Evolutionary conservation across 129 eudicot species (phyloP), one percentile per base, ranked within the genome.

Genomic region (Flaveria ramosissima): DNA sequence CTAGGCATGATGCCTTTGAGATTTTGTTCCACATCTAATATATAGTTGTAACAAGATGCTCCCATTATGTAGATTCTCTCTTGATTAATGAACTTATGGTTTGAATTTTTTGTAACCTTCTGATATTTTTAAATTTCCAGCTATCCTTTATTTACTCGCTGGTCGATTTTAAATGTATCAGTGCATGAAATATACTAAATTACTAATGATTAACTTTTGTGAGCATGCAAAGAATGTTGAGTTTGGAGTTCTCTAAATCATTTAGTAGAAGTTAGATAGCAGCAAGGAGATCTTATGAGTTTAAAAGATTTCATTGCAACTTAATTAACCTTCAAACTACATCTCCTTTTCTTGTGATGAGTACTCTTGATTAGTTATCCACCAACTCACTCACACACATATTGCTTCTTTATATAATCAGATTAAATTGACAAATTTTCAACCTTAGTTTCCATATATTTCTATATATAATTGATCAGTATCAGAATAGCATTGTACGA

Each of bases 1-100:
- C 89, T 61, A 13, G 59, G 83, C 50, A 84, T 81, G 75, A 87
- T 84, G 75, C 88, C 80, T 79, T 79, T 56, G 70, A 84, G 73
- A 45, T 81, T 77, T 80, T 53, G 79, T 30, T 83, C 43, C 84
- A 57, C 77, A 57, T 81, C 56, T 80, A 50, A 53, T 50, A 50
- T 50, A 14, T 52, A 64, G 83, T 51, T 72, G 79, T 65, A 45
- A 61, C 13, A 15, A 39, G 27, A 73, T 73, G 74, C 61, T 73
- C 70, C 74, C 62, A 42, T 79, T 47, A 10, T 68, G 56, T 43
- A 65, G 75, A 80, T 80, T 55, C 83, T 66, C 69, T 80, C 43
- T 71, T 23, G 45, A 46, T 30, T 32, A 71, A 61, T 30, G 53
- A 41, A 67, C n/a, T 67, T 67, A 10, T 7, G 9, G 20, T 67